phyloP scores from a whole-genome alignment of 331 rosid genomes.

The Pyracantha coccinea region DNA sequence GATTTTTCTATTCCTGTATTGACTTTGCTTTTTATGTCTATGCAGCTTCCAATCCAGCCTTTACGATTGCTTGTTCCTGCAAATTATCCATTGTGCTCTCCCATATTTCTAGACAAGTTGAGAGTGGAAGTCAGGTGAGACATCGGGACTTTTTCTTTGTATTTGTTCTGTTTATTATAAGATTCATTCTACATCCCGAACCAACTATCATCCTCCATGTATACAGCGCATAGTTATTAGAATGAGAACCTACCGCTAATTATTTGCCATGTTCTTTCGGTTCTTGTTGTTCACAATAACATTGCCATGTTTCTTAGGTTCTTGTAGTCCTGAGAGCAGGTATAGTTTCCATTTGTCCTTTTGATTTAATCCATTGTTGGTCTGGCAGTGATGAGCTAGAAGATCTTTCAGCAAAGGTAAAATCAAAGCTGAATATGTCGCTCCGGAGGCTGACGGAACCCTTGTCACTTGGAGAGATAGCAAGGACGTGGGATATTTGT shows the following conservation, averaged over 20 bases:
- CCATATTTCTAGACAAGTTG: slow-evolving; percentile 71
- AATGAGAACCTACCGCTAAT: too few species aligned
- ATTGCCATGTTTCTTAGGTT: too few species aligned
- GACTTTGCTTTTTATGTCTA: slow-evolving; percentile 14
- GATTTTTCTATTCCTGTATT: background rate
- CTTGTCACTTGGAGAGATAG: slow-evolving; percentile 27
- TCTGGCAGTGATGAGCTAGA: slow-evolving; percentile 16
- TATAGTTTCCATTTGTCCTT: background rate
- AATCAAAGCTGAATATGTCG: slow-evolving; percentile 17
- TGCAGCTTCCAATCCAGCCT: slow-evolving; percentile 89
- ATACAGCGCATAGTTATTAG: too few species aligned
- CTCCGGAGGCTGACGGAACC: slow-evolving; percentile 17
- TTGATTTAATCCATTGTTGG: background rate
- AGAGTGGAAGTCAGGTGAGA: slow-evolving; percentile 80
- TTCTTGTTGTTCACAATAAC: too few species aligned
- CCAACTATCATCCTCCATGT: background rate
- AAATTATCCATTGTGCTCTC: slow-evolving; percentile 87
- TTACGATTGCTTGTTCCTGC: slow-evolving; percentile 87
- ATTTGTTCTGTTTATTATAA: background rate
- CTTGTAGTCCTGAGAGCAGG: too few species aligned
- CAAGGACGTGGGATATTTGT: slow-evolving; percentile 38
- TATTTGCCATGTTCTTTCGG: too few species aligned
- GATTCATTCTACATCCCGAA: background rate
- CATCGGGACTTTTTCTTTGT: slow-evolving; percentile 6
- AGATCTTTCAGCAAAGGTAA: slow-evolving; percentile 31